Percentiles rank a stretch among this genome's conserved stretches.
phyloP scores from a whole-genome alignment of 306 rosid genomes.

The Ormosia emarginata region DNA sequence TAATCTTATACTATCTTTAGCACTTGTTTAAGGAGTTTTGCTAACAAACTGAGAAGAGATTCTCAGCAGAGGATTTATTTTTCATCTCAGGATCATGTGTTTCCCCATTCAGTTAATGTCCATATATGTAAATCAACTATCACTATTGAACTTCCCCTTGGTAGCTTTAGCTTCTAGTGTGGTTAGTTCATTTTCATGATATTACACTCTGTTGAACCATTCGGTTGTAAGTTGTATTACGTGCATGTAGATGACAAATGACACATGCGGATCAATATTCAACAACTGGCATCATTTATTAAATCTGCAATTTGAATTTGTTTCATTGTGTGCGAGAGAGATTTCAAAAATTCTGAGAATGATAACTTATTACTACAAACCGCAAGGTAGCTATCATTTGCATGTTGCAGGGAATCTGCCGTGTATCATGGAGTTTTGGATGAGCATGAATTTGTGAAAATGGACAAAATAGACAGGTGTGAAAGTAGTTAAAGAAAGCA shows the following conservation, averaged over 20 bases:
- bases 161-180: background rate
- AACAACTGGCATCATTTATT: background rate
- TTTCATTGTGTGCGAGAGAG: background rate
- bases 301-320: background rate
- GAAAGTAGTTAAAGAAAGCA: constrained; percentile 14
- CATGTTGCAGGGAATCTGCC: constrained; percentile 1
- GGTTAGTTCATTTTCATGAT: background rate
- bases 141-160: background rate
- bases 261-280: background rate
- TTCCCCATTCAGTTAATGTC: background rate
- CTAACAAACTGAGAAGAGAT: constrained; percentile 23
- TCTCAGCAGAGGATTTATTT: background rate
- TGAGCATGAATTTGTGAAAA: constrained; percentile 33
- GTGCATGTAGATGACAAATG: constrained; percentile 6
- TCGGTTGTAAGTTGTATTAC: background rate
- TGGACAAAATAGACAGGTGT: constrained; percentile 32
- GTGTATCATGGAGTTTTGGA: constrained; percentile 20
- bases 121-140: background rate
- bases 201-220: background rate
- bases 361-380: background rate
- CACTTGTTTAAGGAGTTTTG: constrained; percentile 26
- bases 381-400: constrained; percentile 21
- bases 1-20: constrained; percentile 21
- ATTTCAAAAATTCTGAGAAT: background rate
- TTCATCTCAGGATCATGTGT: constrained; percentile 7